phyloP scores from a whole-genome alignment of 139 green algal species.

The Klebsormidium nitens region DNA sequence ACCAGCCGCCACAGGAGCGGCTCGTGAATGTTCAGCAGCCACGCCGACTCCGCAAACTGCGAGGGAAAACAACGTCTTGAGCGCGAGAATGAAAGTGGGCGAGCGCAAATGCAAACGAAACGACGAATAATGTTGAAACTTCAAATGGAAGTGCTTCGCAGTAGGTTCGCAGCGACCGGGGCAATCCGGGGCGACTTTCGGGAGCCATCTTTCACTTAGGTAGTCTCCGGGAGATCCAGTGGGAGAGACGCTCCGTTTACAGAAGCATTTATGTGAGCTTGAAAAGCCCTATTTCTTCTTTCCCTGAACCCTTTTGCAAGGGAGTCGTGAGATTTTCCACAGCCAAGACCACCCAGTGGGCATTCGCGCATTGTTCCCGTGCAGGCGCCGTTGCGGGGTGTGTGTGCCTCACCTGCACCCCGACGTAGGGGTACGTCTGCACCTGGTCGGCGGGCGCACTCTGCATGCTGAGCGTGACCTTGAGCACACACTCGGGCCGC shows the following conservation, averaged over 20 bases:
- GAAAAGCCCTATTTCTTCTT: no score
- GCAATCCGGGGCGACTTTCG: no score
- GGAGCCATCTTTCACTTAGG: no score
- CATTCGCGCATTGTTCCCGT: no score
- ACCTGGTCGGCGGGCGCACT: background rate
- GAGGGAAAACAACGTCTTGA: background rate
- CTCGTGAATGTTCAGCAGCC: constrained; percentile 42
- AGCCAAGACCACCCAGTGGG: no score
- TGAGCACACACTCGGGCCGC: constrained; percentile 12
- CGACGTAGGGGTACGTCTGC: constrained; percentile 26
- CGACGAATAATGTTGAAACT: constrained; percentile 1
- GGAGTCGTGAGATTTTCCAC: no score
- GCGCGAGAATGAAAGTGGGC: background rate
- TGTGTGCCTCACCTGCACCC: constrained; percentile 25
- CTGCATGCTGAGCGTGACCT: constrained; percentile 16
- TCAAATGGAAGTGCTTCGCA: no score
- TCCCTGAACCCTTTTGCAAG: no score
- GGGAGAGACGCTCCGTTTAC: no score
- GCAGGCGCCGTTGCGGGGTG: background rate
- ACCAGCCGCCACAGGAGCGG: constrained; percentile 36
- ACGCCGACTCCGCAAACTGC: background rate
- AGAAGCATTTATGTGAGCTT: no score
- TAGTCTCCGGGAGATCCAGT: no score
- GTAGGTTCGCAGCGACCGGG: no score
- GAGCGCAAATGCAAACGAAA: background rate